Evolutionary conservation across 1,284 basidiomycete species (phyloP), one percentile per base, ranked within the genome.

Genomic region (Leccinum pachyderme): DNA sequence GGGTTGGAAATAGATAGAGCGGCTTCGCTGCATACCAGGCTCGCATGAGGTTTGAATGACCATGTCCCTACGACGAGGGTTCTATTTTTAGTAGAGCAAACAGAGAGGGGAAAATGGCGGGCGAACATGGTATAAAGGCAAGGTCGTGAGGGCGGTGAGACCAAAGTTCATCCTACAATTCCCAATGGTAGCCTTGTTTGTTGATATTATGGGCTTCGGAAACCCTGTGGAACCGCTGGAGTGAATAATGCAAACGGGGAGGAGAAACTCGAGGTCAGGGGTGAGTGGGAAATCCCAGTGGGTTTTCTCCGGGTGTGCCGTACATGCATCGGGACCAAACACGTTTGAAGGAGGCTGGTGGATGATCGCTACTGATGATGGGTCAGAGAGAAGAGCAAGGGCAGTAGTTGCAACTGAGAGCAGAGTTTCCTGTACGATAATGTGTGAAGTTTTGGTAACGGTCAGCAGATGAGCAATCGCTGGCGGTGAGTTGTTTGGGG

Each of bases 401-500:
- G 68, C 58, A 0, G 48, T 55, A 9, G 54, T 35, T 1, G 59
- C 67, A 45, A 56, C 59, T 41, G 63, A 35, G 13, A 58, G 18
- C 7, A 57, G 27, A 2, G 43, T 6, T 1, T 68, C 55, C 39
- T 68, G 69, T 32, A 63, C 67, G 9, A 70, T 75, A 22, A 86
- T 59, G 55, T 77, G 74, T 0, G 71, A 68, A 0, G 78, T 68
- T 9, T 74, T 67, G 2, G 82, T 84, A n/a, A 73, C 63, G 37
- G 75, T 74, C 62, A 78, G 72, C 45, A 87, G 70, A 61, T 85
- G 81, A 0, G 80, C 80, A 29, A 83, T 75, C 4, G 83, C 82
- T 1, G 81, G 71, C 0, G 79, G 72, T 0, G 80, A 80, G 65
- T 84, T 85, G 69, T 85, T 83, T 44, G 79, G 75, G 5, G 77